Percentiles rank a stretch among this genome's conserved stretches.
Evolutionary conservation across 768 basidiomycete species (phyloP).

Genomic region (Leccinum subtestaceum): DNA sequence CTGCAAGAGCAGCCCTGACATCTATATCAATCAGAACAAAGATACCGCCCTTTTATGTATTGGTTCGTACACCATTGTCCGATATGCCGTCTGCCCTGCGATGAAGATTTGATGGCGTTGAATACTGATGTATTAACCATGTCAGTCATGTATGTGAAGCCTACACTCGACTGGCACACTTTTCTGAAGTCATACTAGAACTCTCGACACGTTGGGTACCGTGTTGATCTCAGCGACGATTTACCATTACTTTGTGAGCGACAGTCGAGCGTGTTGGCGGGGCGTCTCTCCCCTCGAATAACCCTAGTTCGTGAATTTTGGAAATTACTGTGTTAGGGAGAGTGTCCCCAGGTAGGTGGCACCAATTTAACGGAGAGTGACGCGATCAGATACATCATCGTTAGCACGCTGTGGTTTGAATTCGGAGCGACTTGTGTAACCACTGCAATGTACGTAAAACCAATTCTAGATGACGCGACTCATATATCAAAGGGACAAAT

Average conservation of each 20-base stretch:
- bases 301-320: not conserved
- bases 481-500: slow-evolving; percentile 3
- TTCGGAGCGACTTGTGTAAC: not conserved
- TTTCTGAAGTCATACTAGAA: not conserved
- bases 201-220: not conserved
- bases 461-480: not conserved
- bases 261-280: not conserved
- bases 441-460: not conserved
- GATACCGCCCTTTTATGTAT: not conserved
- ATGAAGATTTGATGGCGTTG: not conserved
- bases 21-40: slow-evolving; percentile 3
- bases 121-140: not conserved
- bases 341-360: not conserved
- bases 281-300: not conserved
- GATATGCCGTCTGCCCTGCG: not conserved
- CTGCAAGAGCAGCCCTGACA: not conserved
- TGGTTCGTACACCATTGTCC: not conserved
- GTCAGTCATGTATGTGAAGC: not conserved
- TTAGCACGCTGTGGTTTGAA: slow-evolving; percentile 2
- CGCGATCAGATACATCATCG: not conserved
- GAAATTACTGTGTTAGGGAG: not conserved
- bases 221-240: not conserved
- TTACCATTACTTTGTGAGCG: slow-evolving; percentile 6
- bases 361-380: not conserved
- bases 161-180: not conserved